Percentiles rank a stretch among this genome's conserved stretches.
Conservation (phyloP, 176 grass and related monocot species). For the Carex pumila region DNA sequence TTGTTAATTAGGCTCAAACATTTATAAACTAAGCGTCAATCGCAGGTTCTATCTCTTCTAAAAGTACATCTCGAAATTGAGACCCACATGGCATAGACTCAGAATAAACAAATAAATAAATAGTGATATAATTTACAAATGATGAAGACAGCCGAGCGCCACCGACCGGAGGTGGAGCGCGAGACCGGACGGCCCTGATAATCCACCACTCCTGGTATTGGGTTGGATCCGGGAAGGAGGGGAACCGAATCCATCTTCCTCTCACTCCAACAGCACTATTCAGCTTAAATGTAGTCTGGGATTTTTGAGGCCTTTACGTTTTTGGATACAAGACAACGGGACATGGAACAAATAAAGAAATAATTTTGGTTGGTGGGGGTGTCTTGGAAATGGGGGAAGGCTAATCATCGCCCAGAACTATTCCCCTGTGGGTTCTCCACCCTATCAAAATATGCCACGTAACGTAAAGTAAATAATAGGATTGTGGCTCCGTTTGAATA, state of each 20-base stretch:
- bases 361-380: too few relatives aligned
- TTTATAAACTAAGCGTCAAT: neutral
- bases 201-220: slow-evolving; percentile 16
- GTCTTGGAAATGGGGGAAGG: too few relatives aligned
- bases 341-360: too few relatives aligned
- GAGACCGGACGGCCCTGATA: neutral
- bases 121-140: slow-evolving; percentile 20
- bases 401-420: too few relatives aligned
- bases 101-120: neutral
- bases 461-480: too few relatives aligned
- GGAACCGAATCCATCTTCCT: slow-evolving; percentile 9
- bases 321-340: too few relatives aligned
- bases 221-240: slow-evolving; percentile 1
- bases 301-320: too few relatives aligned
- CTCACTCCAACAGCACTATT: neutral
- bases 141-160: slow-evolving; percentile 59
- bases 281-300: too few relatives aligned
- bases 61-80: neutral
- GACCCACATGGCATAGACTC: neutral
- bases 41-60: neutral
- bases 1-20: neutral
- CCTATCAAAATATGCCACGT: too few relatives aligned
- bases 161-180: slow-evolving; percentile 29
- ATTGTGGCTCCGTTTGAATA: too few relatives aligned
- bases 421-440: too few relatives aligned